phyloP scores from a whole-genome alignment of 2,329 filamentous ascomycete genomes.

The Fusarium scirpi region DNA sequence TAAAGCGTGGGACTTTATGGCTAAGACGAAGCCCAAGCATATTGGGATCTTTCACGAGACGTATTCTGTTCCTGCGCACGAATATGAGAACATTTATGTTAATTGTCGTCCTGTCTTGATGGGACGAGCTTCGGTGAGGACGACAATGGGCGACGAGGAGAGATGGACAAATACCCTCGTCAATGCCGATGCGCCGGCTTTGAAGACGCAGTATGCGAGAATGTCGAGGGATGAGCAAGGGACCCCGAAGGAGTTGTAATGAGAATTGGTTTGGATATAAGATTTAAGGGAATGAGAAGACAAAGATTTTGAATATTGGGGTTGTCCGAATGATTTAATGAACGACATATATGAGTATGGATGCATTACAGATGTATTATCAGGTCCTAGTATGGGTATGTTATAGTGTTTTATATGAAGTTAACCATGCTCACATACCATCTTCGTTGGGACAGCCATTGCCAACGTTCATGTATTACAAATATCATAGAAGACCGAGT shows the following conservation, averaged over 20 bases:
- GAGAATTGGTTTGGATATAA: not conserved
- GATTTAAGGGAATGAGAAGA: not conserved
- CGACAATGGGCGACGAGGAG: constrained; percentile 34
- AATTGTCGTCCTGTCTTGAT: constrained; percentile 57
- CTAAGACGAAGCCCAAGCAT: constrained; percentile 52
- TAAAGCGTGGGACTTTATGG: constrained; percentile 63
- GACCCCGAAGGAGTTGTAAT: constrained; percentile 18
- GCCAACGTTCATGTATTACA: not conserved
- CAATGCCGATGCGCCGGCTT: constrained; percentile 45
- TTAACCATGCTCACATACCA: not conserved
- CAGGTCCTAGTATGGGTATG: not conserved
- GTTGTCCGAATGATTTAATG: not conserved
- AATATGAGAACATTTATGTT: constrained; percentile 65
- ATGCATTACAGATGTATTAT: not conserved
- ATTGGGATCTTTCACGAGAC: constrained; percentile 68
- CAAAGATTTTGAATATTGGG: not conserved
- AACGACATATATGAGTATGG: not conserved
- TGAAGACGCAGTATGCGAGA: constrained; percentile 53
- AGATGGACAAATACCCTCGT: constrained; percentile 54
- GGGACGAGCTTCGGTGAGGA: constrained; percentile 47
- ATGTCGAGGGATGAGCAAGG: constrained; percentile 47
- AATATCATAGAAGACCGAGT: not conserved
- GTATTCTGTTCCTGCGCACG: constrained; percentile 58
- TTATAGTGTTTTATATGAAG: not conserved
- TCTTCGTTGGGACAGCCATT: not conserved